Evolutionary conservation across 2,329 filamentous ascomycete genomes (phyloP), one percentile per base, ranked within the genome.

Genomic region (Moelleriella libera): DNA sequence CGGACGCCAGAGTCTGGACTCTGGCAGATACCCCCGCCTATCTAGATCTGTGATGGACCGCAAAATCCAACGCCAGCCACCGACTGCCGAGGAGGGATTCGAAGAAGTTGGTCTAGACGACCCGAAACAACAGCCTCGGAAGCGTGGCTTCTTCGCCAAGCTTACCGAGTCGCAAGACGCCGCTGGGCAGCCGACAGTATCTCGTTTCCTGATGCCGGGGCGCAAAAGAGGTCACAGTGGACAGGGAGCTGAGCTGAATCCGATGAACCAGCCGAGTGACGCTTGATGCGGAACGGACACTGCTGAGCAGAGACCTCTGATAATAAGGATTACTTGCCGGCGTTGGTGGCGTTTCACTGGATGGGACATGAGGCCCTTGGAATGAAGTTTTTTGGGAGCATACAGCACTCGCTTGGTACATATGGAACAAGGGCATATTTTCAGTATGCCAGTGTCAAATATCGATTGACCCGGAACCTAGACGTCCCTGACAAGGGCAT

Each of bases 51-150:
- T 79, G 6, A 63, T 82, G 47, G 70, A 76, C 51, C 72, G 70
- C 48, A 72, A 71, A 45, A 76, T 81, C 54, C 75, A 78, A 48
- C 69, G 68, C 57, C 74, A 80, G 47, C 72, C 75, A 30, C 72
- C 78, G n/a, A 84, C 81, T 31, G 75, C 79, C 41, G 87, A 92
- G 57, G 86, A 94, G 58, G 72, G 71, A 5, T 96, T 97, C 56
- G 90, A 96, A 61, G 90, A 97, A 46, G 86, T 97, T 7, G 88
- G 88, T 4, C 69, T 97, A 49, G 89, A 95, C 54, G 87, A 92
- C 39, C 68, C 75, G 45, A 81, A 80, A 51, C 66, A 61, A 48
- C 63, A 58, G 41, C 58, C 63, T 46, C 59, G 61, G 54, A 66
- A 87, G 68, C 82, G 80, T 49, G 75, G 85, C 10, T 82, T 95